Evolutionary conservation across 2,329 filamentous ascomycete genomes (phyloP).

Genomic region (Penicillium sp.): DNA sequence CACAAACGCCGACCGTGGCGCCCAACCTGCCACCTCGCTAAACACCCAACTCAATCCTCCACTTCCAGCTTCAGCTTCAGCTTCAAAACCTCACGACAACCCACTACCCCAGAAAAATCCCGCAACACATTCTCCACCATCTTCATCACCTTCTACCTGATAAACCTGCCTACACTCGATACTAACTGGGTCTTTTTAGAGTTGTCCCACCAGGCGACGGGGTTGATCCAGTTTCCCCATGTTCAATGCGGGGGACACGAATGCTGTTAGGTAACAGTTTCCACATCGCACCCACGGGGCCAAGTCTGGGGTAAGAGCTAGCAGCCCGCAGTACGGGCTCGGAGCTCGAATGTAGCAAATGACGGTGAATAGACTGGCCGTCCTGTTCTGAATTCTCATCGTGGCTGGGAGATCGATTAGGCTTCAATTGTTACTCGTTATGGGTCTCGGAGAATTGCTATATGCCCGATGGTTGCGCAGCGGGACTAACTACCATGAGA

Average conservation of each 20-base stretch:
- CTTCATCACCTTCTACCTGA: background rate
- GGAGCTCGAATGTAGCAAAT: background rate
- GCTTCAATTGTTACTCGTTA: background rate
- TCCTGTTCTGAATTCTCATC: background rate
- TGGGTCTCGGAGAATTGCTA: background rate
- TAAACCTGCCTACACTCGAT: background rate
- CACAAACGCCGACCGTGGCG: constrained; percentile 1
- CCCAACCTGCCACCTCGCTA: background rate
- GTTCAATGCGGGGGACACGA: constrained; percentile 29
- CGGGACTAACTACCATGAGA: background rate
- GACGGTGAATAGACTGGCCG: background rate
- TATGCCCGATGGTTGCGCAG: background rate
- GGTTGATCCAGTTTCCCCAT: constrained; percentile 14
- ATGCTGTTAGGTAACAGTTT: constrained; percentile 37
- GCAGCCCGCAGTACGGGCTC: background rate
- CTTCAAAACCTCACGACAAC: background rate
- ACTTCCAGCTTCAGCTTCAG: background rate
- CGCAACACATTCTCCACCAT: background rate
- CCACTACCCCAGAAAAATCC: background rate
- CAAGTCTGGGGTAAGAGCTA: constrained; percentile 6
- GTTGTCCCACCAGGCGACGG: constrained; percentile 15
- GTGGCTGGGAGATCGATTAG: background rate
- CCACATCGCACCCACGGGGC: constrained; percentile 19
- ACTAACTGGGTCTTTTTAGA: constrained; percentile 19
- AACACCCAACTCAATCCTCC: background rate